These are phyloP conservation scores for Breviolum minutum DNA, from an alignment of 73 alveolate genomes.

Conservation along the genomic window DNA sequence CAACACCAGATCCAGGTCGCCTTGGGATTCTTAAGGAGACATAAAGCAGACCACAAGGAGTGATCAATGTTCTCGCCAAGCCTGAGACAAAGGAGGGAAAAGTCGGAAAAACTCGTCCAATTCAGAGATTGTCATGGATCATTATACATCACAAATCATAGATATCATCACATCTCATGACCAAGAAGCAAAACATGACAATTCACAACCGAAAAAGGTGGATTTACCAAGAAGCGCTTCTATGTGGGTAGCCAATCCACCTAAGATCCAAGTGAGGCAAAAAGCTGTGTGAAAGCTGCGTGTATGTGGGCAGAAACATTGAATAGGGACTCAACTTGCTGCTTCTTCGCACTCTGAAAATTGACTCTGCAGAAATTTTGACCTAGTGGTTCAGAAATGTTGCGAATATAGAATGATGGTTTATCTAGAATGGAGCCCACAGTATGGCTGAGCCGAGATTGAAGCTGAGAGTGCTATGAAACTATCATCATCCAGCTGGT, in stretches of 20 bases:
- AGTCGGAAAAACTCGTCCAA: neutral
- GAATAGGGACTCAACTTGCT: neutral
- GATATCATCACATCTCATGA: neutral
- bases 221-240: conserved; percentile 21
- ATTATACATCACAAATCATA: neutral
- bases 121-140: neutral
- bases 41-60: conserved; percentile 66
- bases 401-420: neutral
- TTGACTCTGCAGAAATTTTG: neutral
- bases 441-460: neutral
- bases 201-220: neutral
- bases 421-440: neutral
- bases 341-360: neutral
- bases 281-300: too few relatives aligned
- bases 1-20: neutral
- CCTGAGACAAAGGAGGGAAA: neutral
- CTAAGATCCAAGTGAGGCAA: neutral
- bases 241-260: conserved; percentile 79
- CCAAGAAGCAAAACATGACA: neutral
- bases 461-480: neutral
- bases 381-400: neutral
- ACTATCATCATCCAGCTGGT: neutral
- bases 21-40: conserved; percentile 56
- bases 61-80: conserved; percentile 79
- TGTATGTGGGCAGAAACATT: neutral